Conservation (phyloP, 768 basidiomycete genomes). For the Tricholoma sp. region DNA sequence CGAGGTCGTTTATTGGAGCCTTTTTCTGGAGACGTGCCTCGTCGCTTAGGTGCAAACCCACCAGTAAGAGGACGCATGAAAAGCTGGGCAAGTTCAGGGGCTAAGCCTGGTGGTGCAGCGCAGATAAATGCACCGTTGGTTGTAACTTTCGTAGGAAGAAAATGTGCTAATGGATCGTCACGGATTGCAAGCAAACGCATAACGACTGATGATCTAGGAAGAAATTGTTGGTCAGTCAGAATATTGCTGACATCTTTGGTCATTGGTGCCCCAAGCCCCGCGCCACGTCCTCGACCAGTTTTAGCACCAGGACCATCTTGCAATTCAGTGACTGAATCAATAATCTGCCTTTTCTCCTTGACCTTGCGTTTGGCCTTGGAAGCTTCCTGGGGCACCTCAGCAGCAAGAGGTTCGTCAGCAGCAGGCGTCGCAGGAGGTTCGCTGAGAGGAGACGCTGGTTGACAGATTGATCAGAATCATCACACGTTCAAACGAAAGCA, state of each 20-base stretch:
- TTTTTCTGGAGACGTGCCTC: constrained; percentile 52
- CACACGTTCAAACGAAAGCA: background rate
- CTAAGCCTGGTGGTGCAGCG: constrained; percentile 80
- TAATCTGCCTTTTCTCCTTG: constrained; percentile 82
- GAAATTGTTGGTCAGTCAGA: constrained; percentile 74
- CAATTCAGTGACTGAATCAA: constrained; percentile 87
- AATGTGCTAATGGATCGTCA: constrained; percentile 78
- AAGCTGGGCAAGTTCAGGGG: constrained; percentile 75
- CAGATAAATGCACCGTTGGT: constrained; percentile 72
- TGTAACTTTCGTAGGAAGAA: constrained; percentile 77
- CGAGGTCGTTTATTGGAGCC: constrained; percentile 58
- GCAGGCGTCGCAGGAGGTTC: constrained; percentile 78
- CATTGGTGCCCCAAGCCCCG: constrained; percentile 48
- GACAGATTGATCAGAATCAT: background rate
- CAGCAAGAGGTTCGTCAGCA: constrained; percentile 46
- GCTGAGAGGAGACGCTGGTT: constrained; percentile 68
- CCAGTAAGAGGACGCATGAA: constrained; percentile 73
- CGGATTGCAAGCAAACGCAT: constrained; percentile 86
- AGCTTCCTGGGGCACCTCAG: constrained; percentile 34
- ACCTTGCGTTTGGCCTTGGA: constrained; percentile 43
- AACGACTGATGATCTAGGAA: constrained; percentile 79
- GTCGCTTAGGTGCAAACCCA: constrained; percentile 51
- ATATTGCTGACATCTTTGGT: constrained; percentile 62
- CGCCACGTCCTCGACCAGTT: constrained; percentile 50
- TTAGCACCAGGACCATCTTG: constrained; percentile 54